Evolutionary conservation across 441 rosid species (phyloP).

Genomic region (Populus trichocarpa): DNA sequence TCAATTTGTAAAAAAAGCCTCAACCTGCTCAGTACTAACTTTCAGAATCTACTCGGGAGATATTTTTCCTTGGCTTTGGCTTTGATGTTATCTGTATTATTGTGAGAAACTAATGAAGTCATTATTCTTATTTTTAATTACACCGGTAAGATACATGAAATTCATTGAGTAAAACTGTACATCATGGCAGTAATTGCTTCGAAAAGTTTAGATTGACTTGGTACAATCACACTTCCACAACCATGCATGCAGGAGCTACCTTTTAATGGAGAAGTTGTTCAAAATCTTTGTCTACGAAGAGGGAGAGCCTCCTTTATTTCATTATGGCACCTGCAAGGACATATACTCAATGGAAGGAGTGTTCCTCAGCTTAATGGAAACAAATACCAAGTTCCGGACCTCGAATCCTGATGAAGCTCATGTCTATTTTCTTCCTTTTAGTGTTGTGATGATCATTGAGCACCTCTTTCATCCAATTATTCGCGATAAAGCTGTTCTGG

Average conservation of each 20-base stretch:
- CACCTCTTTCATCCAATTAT: conserved; percentile 29
- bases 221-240: neutral
- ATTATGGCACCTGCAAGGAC: conserved; percentile 36
- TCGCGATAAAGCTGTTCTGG: conserved; percentile 23
- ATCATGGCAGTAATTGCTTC: neutral
- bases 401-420: conserved; percentile 33
- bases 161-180: too few relatives aligned
- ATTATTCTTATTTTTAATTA: too few relatives aligned
- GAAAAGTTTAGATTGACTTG: too few relatives aligned
- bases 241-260: conserved; percentile 32
- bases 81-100: too few relatives aligned
- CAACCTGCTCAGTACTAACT: too few relatives aligned
- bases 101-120: too few relatives aligned
- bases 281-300: conserved; percentile 46
- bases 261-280: conserved; percentile 42
- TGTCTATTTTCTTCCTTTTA: conserved; percentile 41
- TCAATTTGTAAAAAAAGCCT: too few relatives aligned
- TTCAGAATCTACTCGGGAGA: neutral
- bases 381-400: conserved; percentile 23
- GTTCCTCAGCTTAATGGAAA: conserved; percentile 37
- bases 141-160: too few relatives aligned
- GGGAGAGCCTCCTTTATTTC: conserved; percentile 49
- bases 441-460: conserved; percentile 42
- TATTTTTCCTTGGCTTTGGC: neutral
- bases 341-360: conserved; percentile 45